Percentiles rank a stretch among this genome's conserved stretches.
phyloP scores from a whole-genome alignment of 2,329 filamentous ascomycete species.

The Pezicula radicicola region DNA sequence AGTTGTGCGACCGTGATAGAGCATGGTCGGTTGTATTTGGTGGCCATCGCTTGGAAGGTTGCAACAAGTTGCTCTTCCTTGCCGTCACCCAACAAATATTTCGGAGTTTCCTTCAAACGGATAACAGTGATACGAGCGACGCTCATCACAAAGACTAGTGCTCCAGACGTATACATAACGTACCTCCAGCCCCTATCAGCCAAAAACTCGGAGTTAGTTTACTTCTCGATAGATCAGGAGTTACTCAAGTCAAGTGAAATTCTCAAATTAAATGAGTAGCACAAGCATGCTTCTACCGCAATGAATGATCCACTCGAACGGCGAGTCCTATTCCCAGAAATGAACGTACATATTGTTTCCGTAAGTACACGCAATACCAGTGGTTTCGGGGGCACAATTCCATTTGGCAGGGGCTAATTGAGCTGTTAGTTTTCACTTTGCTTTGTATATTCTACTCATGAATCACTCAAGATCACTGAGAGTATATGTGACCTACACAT shows the following conservation, averaged over 20 bases:
- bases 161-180: constrained; percentile 49
- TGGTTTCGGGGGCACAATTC: constrained; percentile 31
- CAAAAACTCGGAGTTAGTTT: too few relatives aligned
- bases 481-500: constrained; percentile 11
- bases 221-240: too few relatives aligned
- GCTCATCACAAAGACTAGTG: constrained; percentile 50
- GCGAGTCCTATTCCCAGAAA: too few relatives aligned
- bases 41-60: constrained; percentile 45
- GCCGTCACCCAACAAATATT: constrained; percentile 51
- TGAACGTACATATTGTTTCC: constrained; percentile 39
- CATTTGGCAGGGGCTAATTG: constrained; percentile 38
- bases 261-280: too few relatives aligned
- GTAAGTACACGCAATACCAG: constrained; percentile 42
- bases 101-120: constrained; percentile 52
- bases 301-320: too few relatives aligned
- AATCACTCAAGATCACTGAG: not conserved
- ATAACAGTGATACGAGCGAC: constrained; percentile 51
- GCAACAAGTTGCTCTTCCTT: constrained; percentile 47
- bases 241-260: too few relatives aligned
- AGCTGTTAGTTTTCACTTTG: too few relatives aligned
- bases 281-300: too few relatives aligned
- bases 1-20: constrained; percentile 47
- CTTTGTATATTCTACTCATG: too few relatives aligned
- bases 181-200: constrained; percentile 47
- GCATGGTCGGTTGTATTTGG: constrained; percentile 49